These are phyloP conservation scores for Fusarium circinatum DNA, from an alignment of 2,329 filamentous ascomycete genomes.

Conservation along the genomic window DNA sequence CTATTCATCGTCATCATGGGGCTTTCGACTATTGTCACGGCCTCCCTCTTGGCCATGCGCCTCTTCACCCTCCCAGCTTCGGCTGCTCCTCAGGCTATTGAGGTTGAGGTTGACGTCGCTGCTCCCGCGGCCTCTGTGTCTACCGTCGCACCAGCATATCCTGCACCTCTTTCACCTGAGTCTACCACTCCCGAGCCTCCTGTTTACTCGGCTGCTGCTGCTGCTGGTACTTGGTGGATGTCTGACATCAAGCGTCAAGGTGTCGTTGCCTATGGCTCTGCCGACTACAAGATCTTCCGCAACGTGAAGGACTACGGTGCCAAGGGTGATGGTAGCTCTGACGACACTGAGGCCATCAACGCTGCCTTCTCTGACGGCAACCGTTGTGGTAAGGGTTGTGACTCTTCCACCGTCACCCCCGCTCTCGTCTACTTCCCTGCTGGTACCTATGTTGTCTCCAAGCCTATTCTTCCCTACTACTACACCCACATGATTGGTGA, in stretches of 20 bases:
- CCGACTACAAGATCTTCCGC: conserved; percentile 77
- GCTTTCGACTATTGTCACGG: conserved; percentile 55
- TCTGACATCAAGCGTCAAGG: conserved; percentile 76
- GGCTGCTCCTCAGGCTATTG: conserved; percentile 45
- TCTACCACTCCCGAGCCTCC: neutral
- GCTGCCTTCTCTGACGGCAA: conserved; percentile 78
- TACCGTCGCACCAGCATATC: neutral
- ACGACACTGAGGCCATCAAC: conserved; percentile 93
- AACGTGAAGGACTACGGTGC: conserved; percentile 83
- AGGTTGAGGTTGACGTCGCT: neutral
- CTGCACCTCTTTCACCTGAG: conserved; percentile 1
- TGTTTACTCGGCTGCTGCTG: conserved; percentile 18
- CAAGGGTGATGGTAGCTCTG: conserved; percentile 72
- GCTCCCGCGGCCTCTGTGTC: conserved; percentile 26
- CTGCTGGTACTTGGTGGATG: conserved; percentile 72
- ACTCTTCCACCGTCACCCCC: conserved; percentile 84
- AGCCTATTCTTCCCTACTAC: conserved; percentile 85
- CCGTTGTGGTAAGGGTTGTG: conserved; percentile 83
- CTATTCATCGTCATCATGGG: conserved; percentile 58
- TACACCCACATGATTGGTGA: conserved; percentile 95
- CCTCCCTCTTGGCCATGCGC: conserved; percentile 56
- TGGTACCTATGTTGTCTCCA: conserved; percentile 84
- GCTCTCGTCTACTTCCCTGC: conserved; percentile 92
- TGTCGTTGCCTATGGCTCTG: conserved; percentile 65
- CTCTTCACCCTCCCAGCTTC: conserved; percentile 50